Conservation (phyloP, 306 rosid species). For the Prunus kanzakura region DNA sequence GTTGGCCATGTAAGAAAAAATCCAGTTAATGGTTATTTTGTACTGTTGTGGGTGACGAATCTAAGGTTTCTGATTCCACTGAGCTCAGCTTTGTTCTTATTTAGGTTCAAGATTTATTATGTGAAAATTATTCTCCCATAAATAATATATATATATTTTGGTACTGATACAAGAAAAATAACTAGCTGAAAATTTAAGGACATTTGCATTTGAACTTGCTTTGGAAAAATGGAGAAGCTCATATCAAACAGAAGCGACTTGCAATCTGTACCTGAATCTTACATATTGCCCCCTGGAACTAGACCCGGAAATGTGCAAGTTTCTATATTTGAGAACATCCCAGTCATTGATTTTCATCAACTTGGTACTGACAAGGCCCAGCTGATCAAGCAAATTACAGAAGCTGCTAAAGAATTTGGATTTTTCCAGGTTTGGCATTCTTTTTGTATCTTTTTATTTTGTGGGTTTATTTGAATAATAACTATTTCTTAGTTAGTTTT, state of each 20-base stretch:
- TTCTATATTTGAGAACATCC: background rate
- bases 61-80: too few relatives aligned
- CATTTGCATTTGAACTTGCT: background rate
- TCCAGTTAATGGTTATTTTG: too few relatives aligned
- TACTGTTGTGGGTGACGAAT: too few relatives aligned
- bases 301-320: background rate
- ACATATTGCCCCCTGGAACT: constrained; percentile 1
- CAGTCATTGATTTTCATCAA: background rate
- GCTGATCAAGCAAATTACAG: constrained; percentile 3
- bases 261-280: constrained; percentile 8
- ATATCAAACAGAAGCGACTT: background rate
- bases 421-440: constrained; percentile 10
- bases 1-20: too few relatives aligned
- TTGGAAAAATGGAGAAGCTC: constrained; percentile 25
- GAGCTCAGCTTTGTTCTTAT: too few relatives aligned
- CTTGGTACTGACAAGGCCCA: background rate
- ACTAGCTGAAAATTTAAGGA: too few relatives aligned
- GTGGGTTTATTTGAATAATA: background rate
- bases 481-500: too few relatives aligned
- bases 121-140: too few relatives aligned
- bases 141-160: too few relatives aligned
- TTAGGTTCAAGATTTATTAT: too few relatives aligned
- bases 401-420: constrained; percentile 14
- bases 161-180: too few relatives aligned
- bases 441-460: background rate